Evolutionary conservation across 2,329 filamentous ascomycete species (phyloP).

Genomic region (Venturia aucupariae): DNA sequence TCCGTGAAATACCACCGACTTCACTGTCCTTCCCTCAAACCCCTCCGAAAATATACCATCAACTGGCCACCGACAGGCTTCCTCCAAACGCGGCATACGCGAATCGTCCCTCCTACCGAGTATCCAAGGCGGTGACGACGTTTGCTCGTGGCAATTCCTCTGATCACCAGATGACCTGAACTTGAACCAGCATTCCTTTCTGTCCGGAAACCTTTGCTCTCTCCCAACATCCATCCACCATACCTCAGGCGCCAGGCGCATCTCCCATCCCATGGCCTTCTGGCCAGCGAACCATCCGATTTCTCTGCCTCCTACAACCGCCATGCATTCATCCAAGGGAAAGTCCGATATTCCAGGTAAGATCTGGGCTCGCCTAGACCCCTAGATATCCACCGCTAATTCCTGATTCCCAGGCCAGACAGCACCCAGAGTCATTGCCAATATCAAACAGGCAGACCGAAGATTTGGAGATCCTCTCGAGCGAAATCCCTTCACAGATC

Average conservation of each 20-base stretch:
- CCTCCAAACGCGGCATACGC: not conserved
- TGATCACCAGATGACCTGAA: not conserved
- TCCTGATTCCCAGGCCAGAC: slow-evolving; percentile 33
- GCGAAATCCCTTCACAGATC: slow-evolving; percentile 14
- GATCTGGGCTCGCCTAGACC: not conserved
- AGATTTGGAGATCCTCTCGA: slow-evolving; percentile 16
- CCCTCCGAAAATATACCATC: not conserved
- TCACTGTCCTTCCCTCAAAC: not conserved
- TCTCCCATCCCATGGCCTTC: not conserved
- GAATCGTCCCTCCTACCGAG: not conserved
- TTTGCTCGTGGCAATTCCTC: not conserved
- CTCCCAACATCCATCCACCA: not conserved
- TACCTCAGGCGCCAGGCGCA: not conserved
- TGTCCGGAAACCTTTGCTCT: not conserved
- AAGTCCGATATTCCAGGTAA: not conserved
- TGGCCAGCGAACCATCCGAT: not conserved
- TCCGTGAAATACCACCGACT: not conserved
- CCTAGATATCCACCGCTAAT: not conserved
- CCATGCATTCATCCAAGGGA: not conserved
- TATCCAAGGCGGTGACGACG: not conserved
- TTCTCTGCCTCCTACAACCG: not conserved
- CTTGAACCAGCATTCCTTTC: not conserved
- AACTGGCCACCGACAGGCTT: not conserved
- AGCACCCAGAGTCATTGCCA: slow-evolving; percentile 39
- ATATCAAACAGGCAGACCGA: slow-evolving; percentile 22